These are phyloP conservation scores for Lagerstroemia fauriei DNA, from an alignment of 441 rosid species.

Conservation along the genomic window DNA sequence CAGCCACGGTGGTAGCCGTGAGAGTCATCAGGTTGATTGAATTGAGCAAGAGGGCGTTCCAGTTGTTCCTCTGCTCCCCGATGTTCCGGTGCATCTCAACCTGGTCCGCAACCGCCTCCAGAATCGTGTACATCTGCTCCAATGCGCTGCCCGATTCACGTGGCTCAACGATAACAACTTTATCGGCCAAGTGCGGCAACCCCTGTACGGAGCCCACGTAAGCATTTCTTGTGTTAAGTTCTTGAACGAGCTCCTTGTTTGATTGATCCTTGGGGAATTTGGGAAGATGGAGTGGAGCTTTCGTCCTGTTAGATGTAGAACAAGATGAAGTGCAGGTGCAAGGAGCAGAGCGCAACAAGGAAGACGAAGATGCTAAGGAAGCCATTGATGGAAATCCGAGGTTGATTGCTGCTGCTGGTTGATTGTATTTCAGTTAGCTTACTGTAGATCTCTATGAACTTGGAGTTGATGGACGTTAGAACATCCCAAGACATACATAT, in stretches of 20 bases:
- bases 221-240: not conserved
- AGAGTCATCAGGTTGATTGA: conserved; percentile 61
- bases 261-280: not conserved
- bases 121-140: conserved; percentile 40
- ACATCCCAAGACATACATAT: not conserved
- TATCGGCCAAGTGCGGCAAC: not conserved
- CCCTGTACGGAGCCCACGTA: not conserved
- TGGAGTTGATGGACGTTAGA: not conserved
- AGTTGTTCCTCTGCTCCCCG: conserved; percentile 52
- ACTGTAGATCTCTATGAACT: not conserved
- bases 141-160: not conserved
- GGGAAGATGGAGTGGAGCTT: not conserved
- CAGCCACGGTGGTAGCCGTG: conserved; percentile 48
- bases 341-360: not conserved
- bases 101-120: conserved; percentile 53
- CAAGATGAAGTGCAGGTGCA: not conserved
- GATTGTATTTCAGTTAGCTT: not conserved
- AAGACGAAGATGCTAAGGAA: not conserved
- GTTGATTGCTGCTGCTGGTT: not conserved
- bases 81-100: conserved; percentile 61
- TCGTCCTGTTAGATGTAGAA: not conserved
- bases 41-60: conserved; percentile 54
- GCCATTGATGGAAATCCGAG: not conserved
- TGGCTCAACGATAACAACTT: not conserved
- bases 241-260: not conserved